Conservation (phyloP, 257 asterid species). For the Gynochthodes officinalis region DNA sequence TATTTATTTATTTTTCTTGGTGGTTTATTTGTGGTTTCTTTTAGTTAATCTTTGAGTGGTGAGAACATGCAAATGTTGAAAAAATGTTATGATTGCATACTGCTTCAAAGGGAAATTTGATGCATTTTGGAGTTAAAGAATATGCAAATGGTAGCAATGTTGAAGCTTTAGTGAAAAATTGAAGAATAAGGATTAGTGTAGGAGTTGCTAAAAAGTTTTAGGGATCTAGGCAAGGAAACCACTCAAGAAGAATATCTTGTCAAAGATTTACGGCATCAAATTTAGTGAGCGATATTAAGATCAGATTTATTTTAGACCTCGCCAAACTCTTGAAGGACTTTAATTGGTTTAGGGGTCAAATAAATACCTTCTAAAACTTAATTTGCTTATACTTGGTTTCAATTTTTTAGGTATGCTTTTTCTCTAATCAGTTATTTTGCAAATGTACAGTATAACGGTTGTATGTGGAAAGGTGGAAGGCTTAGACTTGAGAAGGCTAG, state of each 20-base stretch:
- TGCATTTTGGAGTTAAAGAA: background rate
- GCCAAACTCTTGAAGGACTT: background rate
- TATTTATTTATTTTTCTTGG: no score
- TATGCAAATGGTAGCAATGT: background rate
- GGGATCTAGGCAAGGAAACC: background rate
- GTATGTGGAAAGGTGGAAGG: slow-evolving; percentile 91
- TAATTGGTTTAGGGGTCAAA: background rate
- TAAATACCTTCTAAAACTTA: background rate
- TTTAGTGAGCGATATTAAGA: background rate
- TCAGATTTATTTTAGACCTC: no score
- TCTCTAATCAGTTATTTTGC: slow-evolving; percentile 7
- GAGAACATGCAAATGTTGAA: background rate
- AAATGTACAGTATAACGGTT: slow-evolving; percentile 76
- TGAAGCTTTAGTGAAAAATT: background rate
- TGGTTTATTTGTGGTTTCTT: background rate
- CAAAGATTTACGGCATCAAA: background rate
- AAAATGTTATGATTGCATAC: background rate
- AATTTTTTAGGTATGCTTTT: background rate
- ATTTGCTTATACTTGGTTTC: background rate
- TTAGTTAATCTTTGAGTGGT: no score
- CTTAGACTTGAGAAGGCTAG: slow-evolving; percentile 90
- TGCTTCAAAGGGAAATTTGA: background rate
- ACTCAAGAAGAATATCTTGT: background rate
- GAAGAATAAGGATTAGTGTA: background rate
- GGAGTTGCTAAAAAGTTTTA: background rate